These are phyloP conservation scores for Phascolomyces articulosus DNA, from an alignment of 371 early-diverging fungal genomes.

Conservation along the genomic window DNA sequence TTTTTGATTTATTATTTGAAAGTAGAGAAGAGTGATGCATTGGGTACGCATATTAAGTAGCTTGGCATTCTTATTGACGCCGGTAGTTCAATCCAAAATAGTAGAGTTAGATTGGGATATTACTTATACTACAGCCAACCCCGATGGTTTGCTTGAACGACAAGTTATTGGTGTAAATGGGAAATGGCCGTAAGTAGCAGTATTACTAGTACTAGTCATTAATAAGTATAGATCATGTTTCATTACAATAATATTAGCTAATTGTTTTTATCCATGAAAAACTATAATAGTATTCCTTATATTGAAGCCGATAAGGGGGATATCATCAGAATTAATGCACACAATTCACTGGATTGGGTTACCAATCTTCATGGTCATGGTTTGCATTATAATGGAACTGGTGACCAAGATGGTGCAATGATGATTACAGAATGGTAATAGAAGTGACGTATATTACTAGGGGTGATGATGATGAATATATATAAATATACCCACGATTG, in stretches of 20 bases:
- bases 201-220: no score
- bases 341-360: conserved; percentile 52
- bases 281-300: conserved; percentile 50
- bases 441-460: not conserved
- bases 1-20: no score
- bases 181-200: conserved; percentile 63
- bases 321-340: conserved; percentile 62
- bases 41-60: not conserved
- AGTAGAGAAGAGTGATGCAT: not conserved
- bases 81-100: not conserved
- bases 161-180: conserved; percentile 79
- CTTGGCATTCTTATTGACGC: not conserved
- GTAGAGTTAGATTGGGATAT: conserved; percentile 72
- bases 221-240: no score
- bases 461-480: not conserved
- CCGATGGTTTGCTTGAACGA: conserved; percentile 66
- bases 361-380: conserved; percentile 75
- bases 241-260: no score
- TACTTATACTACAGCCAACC: conserved; percentile 69
- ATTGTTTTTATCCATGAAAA: no score
- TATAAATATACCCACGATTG: no score
- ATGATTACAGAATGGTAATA: conserved; percentile 65
- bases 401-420: conserved; percentile 67
- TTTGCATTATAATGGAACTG: conserved; percentile 62
- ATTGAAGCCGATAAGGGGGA: conserved; percentile 52